Percentiles rank a stretch among this genome's conserved stretches.
Evolutionary conservation across 73 alveolate genomes (phyloP).

Genomic region (Halteria grandinella): DNA sequence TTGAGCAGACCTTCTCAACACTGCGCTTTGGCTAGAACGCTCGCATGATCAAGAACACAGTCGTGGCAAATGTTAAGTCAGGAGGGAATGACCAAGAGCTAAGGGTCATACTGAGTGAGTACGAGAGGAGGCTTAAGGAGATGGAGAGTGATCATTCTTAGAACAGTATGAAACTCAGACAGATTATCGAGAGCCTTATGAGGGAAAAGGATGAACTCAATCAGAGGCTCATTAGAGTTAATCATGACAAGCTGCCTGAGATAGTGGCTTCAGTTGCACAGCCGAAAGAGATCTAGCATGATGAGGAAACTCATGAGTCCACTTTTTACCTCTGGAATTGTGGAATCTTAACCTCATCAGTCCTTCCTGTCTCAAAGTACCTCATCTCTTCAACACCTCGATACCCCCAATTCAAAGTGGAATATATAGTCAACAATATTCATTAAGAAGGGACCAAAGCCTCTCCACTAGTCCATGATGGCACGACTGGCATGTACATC

Average conservation of each 20-base stretch:
- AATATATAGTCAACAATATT: not conserved
- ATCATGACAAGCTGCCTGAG: constrained; percentile 10
- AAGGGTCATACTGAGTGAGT: constrained; percentile 51
- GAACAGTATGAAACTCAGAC: not conserved
- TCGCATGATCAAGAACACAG: constrained; percentile 92
- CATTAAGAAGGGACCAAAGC: not conserved
- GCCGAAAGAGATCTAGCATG: not conserved
- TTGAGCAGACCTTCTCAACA: constrained; percentile 85
- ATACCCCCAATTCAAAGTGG: not conserved
- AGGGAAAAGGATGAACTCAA: constrained; percentile 49
- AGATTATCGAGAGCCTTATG: constrained; percentile 15
- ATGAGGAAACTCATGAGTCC: not conserved
- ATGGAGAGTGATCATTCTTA: constrained; percentile 34
- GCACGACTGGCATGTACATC: not conserved
- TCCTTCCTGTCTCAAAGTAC: not conserved
- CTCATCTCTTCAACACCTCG: not conserved
- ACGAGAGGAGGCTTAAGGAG: constrained; percentile 63
- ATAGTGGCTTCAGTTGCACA: not conserved
- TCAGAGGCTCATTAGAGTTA: constrained; percentile 34
- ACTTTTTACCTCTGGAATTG: constrained; percentile 12
- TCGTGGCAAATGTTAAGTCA: constrained; percentile 66
- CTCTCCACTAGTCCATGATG: not conserved
- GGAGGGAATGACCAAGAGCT: constrained; percentile 68
- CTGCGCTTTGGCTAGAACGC: constrained; percentile 97
- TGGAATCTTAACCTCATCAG: constrained; percentile 24